Evolutionary conservation across 2,329 filamentous ascomycete species (phyloP).

Genomic region (Colletotrichum destructivum): DNA sequence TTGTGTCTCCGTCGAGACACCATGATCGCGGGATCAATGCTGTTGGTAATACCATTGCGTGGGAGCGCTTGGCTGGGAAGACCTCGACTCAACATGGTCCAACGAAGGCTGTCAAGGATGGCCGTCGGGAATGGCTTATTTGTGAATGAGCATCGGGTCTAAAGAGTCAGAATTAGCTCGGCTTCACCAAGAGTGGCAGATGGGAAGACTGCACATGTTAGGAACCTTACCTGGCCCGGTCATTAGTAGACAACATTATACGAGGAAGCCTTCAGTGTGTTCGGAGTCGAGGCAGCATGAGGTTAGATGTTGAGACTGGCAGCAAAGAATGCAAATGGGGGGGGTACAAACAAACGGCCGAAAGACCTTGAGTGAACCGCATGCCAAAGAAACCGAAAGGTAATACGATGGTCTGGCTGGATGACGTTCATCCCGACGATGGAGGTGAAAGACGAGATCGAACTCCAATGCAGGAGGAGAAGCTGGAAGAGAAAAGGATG

Average conservation of each 20-base stretch:
- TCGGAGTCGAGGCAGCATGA: too few relatives aligned
- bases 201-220: slow-evolving; percentile 2
- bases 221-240: not conserved
- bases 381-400: slow-evolving; percentile 9
- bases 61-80: not conserved
- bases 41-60: too few relatives aligned
- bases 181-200: not conserved
- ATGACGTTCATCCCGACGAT: not conserved
- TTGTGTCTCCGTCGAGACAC: too few relatives aligned
- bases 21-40: too few relatives aligned
- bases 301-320: not conserved
- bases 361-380: not conserved
- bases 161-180: not conserved
- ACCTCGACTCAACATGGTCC: too few relatives aligned
- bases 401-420: not conserved
- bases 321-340: not conserved
- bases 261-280: too few relatives aligned
- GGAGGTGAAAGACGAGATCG: not conserved
- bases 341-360: not conserved
- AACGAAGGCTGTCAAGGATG: not conserved
- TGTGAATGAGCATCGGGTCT: not conserved
- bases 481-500: not conserved
- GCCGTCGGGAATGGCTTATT: not conserved
- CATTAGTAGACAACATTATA: not conserved
- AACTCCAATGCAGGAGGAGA: not conserved